phyloP scores from a whole-genome alignment of 768 basidiomycete species.

The Candolleomyces eurysporus region DNA sequence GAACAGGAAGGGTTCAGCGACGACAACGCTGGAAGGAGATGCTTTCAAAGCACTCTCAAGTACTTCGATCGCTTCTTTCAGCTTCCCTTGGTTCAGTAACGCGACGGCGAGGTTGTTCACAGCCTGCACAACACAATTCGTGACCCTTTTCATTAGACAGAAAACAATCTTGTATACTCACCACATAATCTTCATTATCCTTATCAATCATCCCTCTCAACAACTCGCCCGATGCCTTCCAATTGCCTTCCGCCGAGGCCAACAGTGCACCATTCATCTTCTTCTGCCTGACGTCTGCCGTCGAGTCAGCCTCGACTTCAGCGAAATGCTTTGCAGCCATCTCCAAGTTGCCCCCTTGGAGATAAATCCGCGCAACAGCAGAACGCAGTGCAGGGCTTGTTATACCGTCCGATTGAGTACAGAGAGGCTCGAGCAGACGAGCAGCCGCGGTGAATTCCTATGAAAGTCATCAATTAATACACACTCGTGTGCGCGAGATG shows the following conservation, averaged over 20 bases:
- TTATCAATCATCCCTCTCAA: slow-evolving; percentile 44
- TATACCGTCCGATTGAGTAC: slow-evolving; percentile 32
- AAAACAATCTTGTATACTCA: slow-evolving; percentile 25
- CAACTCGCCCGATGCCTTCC: slow-evolving; percentile 48
- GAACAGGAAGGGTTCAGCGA: slow-evolving; percentile 82
- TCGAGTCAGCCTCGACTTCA: slow-evolving; percentile 42
- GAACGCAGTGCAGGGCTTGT: slow-evolving; percentile 61
- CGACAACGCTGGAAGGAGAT: slow-evolving; percentile 69
- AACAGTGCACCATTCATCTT: slow-evolving; percentile 67
- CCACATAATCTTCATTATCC: slow-evolving; percentile 63
- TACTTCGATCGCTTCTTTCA: slow-evolving; percentile 74
- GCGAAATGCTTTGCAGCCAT: slow-evolving; percentile 61
- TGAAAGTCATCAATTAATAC: neutral
- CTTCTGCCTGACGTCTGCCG: slow-evolving; percentile 42
- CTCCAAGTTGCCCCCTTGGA: slow-evolving; percentile 67
- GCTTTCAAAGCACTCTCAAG: slow-evolving; percentile 60
- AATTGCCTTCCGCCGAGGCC: slow-evolving; percentile 69
- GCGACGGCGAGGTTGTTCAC: slow-evolving; percentile 77
- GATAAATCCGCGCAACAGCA: slow-evolving; percentile 69
- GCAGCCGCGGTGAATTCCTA: slow-evolving; percentile 73
- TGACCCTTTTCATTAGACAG: neutral
- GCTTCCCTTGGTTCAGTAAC: slow-evolving; percentile 63
- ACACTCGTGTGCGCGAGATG: no score
- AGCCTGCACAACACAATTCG: slow-evolving; percentile 39
- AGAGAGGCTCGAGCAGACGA: slow-evolving; percentile 66